Evolutionary conservation across 148 eudicot genomes (phyloP).

Genomic region (Rhododendron griersonianum): DNA sequence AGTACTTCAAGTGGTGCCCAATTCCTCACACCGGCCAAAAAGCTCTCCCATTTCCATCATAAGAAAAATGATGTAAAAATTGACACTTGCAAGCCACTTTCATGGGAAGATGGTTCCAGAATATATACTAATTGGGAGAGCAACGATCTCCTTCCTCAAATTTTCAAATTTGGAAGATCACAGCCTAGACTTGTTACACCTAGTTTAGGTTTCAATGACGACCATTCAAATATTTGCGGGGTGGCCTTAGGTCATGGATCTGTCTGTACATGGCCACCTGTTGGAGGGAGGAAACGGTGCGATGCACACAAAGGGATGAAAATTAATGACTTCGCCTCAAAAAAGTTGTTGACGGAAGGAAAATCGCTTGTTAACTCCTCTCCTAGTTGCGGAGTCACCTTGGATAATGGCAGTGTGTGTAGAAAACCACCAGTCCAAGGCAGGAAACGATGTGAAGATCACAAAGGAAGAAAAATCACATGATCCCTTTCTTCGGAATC

Average conservation of each 20-base stretch:
- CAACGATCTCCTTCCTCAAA: slow-evolving; percentile 28
- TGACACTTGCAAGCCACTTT: slow-evolving; percentile 31
- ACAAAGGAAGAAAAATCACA: slow-evolving; percentile 51
- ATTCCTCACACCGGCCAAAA: slow-evolving; percentile 30
- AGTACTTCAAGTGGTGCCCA: slow-evolving; percentile 15
- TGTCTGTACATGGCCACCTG: slow-evolving; percentile 41
- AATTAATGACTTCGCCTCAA: slow-evolving; percentile 20
- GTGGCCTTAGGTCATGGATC: slow-evolving; percentile 48
- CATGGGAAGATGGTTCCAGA: slow-evolving; percentile 19
- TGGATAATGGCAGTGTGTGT: slow-evolving; percentile 49
- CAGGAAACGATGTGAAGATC: slow-evolving; percentile 64
- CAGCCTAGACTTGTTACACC: slow-evolving; percentile 43
- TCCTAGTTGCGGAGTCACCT: slow-evolving; percentile 46
- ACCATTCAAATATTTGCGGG: slow-evolving; percentile 45
- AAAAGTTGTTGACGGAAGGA: slow-evolving; percentile 7
- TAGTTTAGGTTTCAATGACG: slow-evolving; percentile 12
- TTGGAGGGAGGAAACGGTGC: slow-evolving; percentile 63
- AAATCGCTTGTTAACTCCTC: not conserved
- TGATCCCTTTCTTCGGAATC: not conserved
- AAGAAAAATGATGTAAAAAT: slow-evolving; percentile 52
- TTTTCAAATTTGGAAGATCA: slow-evolving; percentile 56
- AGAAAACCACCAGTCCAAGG: slow-evolving; percentile 30
- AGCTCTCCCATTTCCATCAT: slow-evolving; percentile 35
- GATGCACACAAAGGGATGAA: slow-evolving; percentile 60
- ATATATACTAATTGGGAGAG: slow-evolving; percentile 13